Evolutionary conservation across 1,139 yeast genomes (phyloP).

Genomic region (Groenewaldozyma auringiensis): DNA sequence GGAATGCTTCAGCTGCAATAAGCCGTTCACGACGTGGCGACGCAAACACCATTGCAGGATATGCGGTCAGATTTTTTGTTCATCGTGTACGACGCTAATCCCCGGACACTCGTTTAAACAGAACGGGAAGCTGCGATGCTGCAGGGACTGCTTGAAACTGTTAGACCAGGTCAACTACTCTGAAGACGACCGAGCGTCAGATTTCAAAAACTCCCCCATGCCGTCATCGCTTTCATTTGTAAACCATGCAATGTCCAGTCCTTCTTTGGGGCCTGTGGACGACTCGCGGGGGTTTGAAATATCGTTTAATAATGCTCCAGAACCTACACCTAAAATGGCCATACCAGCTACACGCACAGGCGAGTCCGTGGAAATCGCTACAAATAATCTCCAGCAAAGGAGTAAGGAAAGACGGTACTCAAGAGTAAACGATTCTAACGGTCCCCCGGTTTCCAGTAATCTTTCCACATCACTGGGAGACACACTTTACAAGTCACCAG

Average conservation of each 20-base stretch:
- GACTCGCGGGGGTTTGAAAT: constrained; percentile 13
- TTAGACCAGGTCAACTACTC: constrained; percentile 35
- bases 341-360: constrained; percentile 78
- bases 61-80: constrained; percentile 93
- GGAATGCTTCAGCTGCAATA: constrained; percentile 72
- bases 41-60: constrained; percentile 92
- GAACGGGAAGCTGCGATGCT: constrained; percentile 67
- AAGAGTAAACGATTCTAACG: background rate
- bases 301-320: constrained; percentile 34
- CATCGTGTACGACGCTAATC: constrained; percentile 72
- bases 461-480: background rate
- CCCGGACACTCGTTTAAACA: constrained; percentile 67
- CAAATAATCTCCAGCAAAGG: constrained; percentile 17
- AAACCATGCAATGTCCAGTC: background rate
- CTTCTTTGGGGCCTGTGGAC: background rate
- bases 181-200: background rate
- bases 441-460: background rate
- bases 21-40: constrained; percentile 59
- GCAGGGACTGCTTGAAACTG: constrained; percentile 65
- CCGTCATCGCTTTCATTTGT: background rate
- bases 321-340: constrained; percentile 71
- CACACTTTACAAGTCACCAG: background rate
- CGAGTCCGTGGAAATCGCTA: constrained; percentile 68
- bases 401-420: constrained; percentile 2
- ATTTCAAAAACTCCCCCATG: background rate